Evolutionary conservation across 176 grass and related monocot species (phyloP), one percentile per base, ranked within the genome.

Genomic region (Lolium multiflorum): DNA sequence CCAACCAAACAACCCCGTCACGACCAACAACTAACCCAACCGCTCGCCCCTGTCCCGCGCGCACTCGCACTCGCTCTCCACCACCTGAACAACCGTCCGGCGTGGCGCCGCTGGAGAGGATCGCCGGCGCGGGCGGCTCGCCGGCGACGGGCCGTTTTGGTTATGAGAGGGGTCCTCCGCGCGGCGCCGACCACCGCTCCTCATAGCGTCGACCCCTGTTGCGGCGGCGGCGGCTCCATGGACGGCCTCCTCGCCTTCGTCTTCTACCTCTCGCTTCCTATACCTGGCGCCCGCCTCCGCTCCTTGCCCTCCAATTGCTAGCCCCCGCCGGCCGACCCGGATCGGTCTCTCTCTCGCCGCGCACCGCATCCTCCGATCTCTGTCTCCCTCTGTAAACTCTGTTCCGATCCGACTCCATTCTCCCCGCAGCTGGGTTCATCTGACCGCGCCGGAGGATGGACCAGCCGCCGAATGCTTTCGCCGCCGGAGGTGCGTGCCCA

Each of bases 211-310:
- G 81, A 71, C 81, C 81, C 68, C 59, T 66, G 56, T 35, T 31
- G 84, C 87, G 69, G 82, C n/a, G 88, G 87, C 21, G 82, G 85
- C 88, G n/a, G n/a, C n/a, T n/a, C n/a, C n/a, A 97, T 97, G 94
- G 97, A 99, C 89, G 94, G 97, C 39, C 92, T 99, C 78, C 88
- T 99, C 88, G 96, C 93, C 89, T 96, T 99, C 86, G 87, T 99
- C 87, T 95, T 98, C 84, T 86, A 92, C 71, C 90, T 91, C 43
- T 99, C 97, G 82, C 90, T 99, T 90, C 97, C 97, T 99, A 99
- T 99, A 99, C 94, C 84, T 89, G 91, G 88, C 62, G 65, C 64
- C 87, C 84, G 71, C 77, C 15, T 50, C 88, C 77, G 20, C 26
- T 60, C 31, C 31, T 35, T 35, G 31, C 31, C 71, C 7, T 85